Conservation (phyloP, 23 red algal genomes). For the Gracilaria domingensis region DNA sequence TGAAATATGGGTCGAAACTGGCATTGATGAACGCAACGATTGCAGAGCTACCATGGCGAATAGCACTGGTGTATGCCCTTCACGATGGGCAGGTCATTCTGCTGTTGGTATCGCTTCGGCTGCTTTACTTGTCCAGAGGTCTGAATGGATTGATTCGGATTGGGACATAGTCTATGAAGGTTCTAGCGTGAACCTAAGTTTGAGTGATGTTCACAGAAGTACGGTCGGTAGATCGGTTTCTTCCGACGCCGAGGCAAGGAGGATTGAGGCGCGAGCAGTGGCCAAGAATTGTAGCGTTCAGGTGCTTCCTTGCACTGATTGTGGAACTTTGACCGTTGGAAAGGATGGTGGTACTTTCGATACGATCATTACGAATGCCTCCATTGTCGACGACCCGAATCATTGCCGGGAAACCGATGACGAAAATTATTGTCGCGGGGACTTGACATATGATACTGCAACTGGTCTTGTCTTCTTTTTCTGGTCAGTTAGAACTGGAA, state of each 20-base stretch:
- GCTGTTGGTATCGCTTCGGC: slow-evolving; percentile 28
- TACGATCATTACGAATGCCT: slow-evolving; percentile 13
- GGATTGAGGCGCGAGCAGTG: neutral
- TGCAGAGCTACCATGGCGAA: neutral
- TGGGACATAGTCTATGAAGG: slow-evolving; percentile 35
- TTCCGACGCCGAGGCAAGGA: neutral
- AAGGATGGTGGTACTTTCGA: slow-evolving; percentile 23
- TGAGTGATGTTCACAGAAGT: slow-evolving; percentile 1
- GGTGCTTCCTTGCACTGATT: neutral
- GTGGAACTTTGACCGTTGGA: slow-evolving; percentile 15
- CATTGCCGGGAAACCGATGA: neutral
- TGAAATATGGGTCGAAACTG: slow-evolving; percentile 30
- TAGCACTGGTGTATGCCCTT: slow-evolving; percentile 23
- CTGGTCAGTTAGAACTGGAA: neutral
- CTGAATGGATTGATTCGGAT: slow-evolving; percentile 28
- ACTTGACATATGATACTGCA: slow-evolving; percentile 38
- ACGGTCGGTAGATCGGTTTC: neutral
- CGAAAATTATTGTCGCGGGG: slow-evolving; percentile 1
- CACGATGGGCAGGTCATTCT: slow-evolving; percentile 39
- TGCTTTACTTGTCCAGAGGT: slow-evolving; percentile 6
- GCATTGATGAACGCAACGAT: slow-evolving; percentile 2
- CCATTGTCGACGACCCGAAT: neutral
- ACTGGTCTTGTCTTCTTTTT: slow-evolving; percentile 47
- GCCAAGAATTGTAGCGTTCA: slow-evolving; percentile 6
- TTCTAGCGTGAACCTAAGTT: neutral